These are phyloP conservation scores for Xylaria sp. DNA, from an alignment of 2,329 filamentous ascomycete species.

Conservation along the genomic window DNA sequence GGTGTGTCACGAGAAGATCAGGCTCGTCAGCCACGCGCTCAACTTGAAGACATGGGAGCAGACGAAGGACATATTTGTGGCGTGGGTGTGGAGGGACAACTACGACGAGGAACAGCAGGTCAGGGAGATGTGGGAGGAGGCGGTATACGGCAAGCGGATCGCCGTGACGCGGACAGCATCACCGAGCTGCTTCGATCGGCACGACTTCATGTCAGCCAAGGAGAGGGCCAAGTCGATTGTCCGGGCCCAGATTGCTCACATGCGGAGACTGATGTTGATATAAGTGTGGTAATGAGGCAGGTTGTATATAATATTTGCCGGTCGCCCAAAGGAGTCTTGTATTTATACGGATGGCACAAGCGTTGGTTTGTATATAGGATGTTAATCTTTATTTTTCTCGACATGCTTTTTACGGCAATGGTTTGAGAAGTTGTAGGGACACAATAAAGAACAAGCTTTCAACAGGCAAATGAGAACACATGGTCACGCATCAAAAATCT, in stretches of 20 bases:
- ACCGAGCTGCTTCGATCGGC: constrained; percentile 39
- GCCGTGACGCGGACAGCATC: constrained; percentile 36
- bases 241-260: constrained; percentile 33
- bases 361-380: constrained; percentile 25
- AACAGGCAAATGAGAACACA: background rate
- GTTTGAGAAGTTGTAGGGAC: background rate
- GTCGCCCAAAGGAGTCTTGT: constrained; percentile 8
- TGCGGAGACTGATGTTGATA: constrained; percentile 38
- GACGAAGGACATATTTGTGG: constrained; percentile 37
- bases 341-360: constrained; percentile 24
- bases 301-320: constrained; percentile 12
- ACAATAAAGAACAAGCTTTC: background rate
- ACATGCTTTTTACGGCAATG: background rate
- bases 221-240: constrained; percentile 40
- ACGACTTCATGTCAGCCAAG: constrained; percentile 42
- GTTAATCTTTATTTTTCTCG: constrained; percentile 8
- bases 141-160: constrained; percentile 37
- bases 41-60: constrained; percentile 42
- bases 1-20: constrained; percentile 41
- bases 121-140: constrained; percentile 45
- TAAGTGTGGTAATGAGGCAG: constrained; percentile 2
- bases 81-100: constrained; percentile 41
- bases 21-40: constrained; percentile 39
- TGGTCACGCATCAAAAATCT: background rate
- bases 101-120: constrained; percentile 41